Percentiles rank a stretch among this genome's conserved stretches.
These are phyloP conservation scores for Scheffersomyces amazonensis DNA, from an alignment of 805 yeast species.

Conservation along the genomic window DNA sequence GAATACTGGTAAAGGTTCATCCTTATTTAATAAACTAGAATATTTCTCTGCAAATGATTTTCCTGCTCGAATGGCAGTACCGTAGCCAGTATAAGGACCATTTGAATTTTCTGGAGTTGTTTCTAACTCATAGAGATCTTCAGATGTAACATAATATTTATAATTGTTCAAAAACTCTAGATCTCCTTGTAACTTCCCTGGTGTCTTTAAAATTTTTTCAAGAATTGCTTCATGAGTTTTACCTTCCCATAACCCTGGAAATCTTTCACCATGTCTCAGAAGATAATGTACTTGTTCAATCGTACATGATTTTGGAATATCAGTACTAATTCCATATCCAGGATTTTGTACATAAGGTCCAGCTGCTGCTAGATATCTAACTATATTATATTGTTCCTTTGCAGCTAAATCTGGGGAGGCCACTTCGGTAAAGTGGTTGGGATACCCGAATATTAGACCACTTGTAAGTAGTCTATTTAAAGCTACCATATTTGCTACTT, in stretches of 20 bases:
- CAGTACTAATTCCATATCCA: slow-evolving; percentile 55
- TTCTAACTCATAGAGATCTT: slow-evolving; percentile 45
- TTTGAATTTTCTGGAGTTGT: slow-evolving; percentile 44
- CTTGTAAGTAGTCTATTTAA: slow-evolving; percentile 4
- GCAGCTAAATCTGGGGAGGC: slow-evolving; percentile 40
- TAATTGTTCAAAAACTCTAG: slow-evolving; percentile 53
- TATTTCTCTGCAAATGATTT: slow-evolving; percentile 46
- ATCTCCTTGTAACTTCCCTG: slow-evolving; percentile 43
- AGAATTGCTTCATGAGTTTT: slow-evolving; percentile 16
- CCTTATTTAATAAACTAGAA: slow-evolving; percentile 39
- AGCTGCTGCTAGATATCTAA: slow-evolving; percentile 51
- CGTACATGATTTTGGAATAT: slow-evolving; percentile 48
- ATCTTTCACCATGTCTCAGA: slow-evolving; percentile 81
- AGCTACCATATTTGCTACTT: slow-evolving; percentile 11
- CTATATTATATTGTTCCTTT: slow-evolving; percentile 44
- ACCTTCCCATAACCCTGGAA: slow-evolving; percentile 25
- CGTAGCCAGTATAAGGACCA: slow-evolving; percentile 51
- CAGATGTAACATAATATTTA: slow-evolving; percentile 43
- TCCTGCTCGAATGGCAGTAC: slow-evolving; percentile 51
- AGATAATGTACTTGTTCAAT: slow-evolving; percentile 68
- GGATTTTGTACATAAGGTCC: slow-evolving; percentile 54
- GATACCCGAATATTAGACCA: slow-evolving; percentile 8
- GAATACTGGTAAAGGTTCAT: slow-evolving; percentile 46
- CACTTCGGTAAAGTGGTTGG: slow-evolving; percentile 21
- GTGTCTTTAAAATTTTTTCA: slow-evolving; percentile 21